Conservation (phyloP, 176 grass and related monocot genomes). For the Aegilops bicornis region DNA sequence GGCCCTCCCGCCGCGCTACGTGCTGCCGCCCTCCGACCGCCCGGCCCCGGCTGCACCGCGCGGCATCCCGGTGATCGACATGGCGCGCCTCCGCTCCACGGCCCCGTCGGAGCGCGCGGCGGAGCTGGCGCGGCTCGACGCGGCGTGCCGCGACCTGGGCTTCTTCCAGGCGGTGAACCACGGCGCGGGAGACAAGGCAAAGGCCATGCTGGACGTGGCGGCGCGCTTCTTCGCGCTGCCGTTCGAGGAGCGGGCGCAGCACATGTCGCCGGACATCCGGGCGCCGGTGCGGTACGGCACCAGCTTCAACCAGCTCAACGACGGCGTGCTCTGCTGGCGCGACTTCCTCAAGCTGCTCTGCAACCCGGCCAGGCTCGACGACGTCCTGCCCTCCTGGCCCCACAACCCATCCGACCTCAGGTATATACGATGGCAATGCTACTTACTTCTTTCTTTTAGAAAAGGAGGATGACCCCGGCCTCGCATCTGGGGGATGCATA, state of each 20-base stretch:
- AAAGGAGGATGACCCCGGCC: too few species aligned
- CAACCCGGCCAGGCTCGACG: conserved; percentile 16
- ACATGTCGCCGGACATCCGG: conserved; percentile 75
- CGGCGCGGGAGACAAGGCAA: background rate
- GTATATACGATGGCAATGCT: background rate
- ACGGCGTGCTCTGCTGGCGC: conserved; percentile 82
- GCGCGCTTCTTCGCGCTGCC: conserved; percentile 76
- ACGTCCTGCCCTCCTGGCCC: conserved; percentile 42
- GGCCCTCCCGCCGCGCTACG: conserved; percentile 49
- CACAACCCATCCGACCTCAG: conserved; percentile 34
- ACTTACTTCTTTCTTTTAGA: too few species aligned
- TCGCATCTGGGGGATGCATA: too few species aligned
- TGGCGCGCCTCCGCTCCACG: conserved; percentile 31
- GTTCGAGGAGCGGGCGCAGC: conserved; percentile 44
- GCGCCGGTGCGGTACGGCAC: conserved; percentile 71
- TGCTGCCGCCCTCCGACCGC: conserved; percentile 53
- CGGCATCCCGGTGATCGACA: conserved; percentile 61
- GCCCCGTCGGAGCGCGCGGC: conserved; percentile 23
- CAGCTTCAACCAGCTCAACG: conserved; percentile 91
- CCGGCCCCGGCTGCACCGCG: conserved; percentile 2
- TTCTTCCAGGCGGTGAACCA: conserved; percentile 99
- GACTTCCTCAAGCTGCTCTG: conserved; percentile 93
- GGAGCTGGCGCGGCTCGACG: conserved; percentile 43
- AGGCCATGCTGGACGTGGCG: conserved; percentile 49
- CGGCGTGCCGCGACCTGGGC: conserved; percentile 66